Conservation (phyloP, 2,329 filamentous ascomycete species). For the Colletotrichum sansevieriae region DNA sequence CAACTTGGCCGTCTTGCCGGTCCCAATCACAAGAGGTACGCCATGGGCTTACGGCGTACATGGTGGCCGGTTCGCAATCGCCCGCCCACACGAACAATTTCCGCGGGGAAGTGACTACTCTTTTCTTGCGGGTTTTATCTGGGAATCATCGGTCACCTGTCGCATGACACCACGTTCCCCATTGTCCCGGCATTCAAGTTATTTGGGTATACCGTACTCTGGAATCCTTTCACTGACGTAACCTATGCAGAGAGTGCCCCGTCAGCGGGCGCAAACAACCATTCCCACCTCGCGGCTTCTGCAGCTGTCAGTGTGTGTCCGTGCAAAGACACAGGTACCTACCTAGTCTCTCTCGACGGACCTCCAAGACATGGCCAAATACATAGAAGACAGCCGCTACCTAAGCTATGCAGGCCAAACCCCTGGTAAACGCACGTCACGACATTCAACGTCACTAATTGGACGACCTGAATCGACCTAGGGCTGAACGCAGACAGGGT, state of each 20-base stretch:
- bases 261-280: constrained; percentile 4
- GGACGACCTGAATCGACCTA: constrained; percentile 19
- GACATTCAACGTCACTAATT: constrained; percentile 19
- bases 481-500: constrained; percentile 34
- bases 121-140: constrained; percentile 6
- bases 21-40: constrained; percentile 6
- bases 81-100: constrained; percentile 12
- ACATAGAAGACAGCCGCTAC: constrained; percentile 8
- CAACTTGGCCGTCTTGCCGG: constrained; percentile 26
- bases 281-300: background rate
- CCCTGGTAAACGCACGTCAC: constrained; percentile 29
- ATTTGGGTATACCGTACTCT: constrained; percentile 18
- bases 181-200: background rate
- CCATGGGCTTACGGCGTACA: constrained; percentile 27
- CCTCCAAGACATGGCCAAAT: constrained; percentile 2
- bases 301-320: constrained; percentile 5
- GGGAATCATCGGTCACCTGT: constrained; percentile 35
- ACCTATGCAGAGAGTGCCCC: constrained; percentile 3
- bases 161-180: constrained; percentile 21
- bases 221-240: background rate
- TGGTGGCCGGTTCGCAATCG: constrained; percentile 38
- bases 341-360: background rate
- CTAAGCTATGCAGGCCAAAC: constrained; percentile 23
- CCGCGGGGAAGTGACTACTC: background rate
- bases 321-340: constrained; percentile 4